Base-by-base conservation (phyloP, 2,329 filamentous ascomycete species). In the Chaetomiaceae sp. region DNA sequence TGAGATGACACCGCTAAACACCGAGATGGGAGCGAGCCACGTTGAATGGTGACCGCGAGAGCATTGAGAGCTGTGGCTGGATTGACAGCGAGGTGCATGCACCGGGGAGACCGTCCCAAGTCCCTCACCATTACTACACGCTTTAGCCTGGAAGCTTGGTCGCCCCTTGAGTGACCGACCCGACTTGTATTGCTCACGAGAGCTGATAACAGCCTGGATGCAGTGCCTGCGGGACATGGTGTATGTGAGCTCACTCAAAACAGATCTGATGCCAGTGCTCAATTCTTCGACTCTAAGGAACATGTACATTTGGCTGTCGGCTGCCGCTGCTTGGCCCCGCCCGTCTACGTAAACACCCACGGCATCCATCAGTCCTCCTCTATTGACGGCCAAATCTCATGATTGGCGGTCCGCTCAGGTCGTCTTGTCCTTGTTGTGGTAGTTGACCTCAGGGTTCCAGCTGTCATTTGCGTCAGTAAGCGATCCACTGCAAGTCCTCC, bases 401-500 rank as follows among this genome's bases (percentile, higher is more conserved):
- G 11, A 9, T 29, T 5, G 12, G 1, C 29, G 40, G 36, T 38
- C 18, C 46, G 49, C 56, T 70, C 73, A 76, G 49, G 65, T 61
- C 51, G 66, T 63, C 79, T 87, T 88, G 75, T 94, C 84, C 75
- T 85, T 86, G 76, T 95, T 89, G 83, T 97, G 89, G 76, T 95
- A 91, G 83, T 97, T 97, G 76, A 96, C 89, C 49, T 76, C 78
- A 57, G 83, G 75, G 73, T 97, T 97, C 93, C 93, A 98, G 85
- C 86, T 88, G 60, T 55, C 48, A 30, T 27, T 34, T 45, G 9
- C 29, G 51, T 64, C 48, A 59, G 57, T 34, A 39, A 30, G 29
- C 15, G 20, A 12, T 19, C 3, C 12, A 35, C 17, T 24, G 12
- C 10, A 22, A 12, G 22, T 9, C 9, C 3, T n/a, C 9, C 11